Evolutionary conservation across 23 red algal species (phyloP), one percentile per base, ranked within the genome.

Genomic region (Cyanidium caldarium): DNA sequence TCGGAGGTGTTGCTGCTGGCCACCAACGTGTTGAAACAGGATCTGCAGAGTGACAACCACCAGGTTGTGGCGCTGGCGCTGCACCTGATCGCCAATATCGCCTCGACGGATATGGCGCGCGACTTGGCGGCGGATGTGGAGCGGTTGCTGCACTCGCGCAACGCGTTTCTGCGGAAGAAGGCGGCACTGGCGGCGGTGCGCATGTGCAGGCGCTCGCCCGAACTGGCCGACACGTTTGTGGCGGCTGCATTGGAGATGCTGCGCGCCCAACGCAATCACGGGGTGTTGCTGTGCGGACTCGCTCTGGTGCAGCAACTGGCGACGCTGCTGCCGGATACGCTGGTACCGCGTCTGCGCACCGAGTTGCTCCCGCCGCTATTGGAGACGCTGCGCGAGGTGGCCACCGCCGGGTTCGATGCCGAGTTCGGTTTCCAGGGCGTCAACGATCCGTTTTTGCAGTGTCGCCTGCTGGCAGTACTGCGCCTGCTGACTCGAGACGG

Each of bases 61-160:
- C 44, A 81, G 45, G 72, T 98, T 19, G 75, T 83, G 2, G 82
- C 70, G 42, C 73, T 98, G 20, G 92, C 92, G 7, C 79, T 98
- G 30, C 82, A 81, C 65, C 67, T 83, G 15, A 34, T 98, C 2
- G 84, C 67, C 46, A 83, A 98, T 69, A 73, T 98, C 42, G 81
- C 92, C 0, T 84, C 84, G 19, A 45, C 79, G 3, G 92, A 98
- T 28, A 84, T 98, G 76, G 69, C 79, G 37, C 85, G 82, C 35
- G 92, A 98, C 67, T 67, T 98, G 37, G 44, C 75, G n/a, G 84
- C 84, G n/a, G 80, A 89, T 33, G 76, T 98, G 36, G 88, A 86
- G 17, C 84, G 80, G 58, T 44, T 94, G 23, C 57, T 73, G 40
- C 70, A 85, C 35, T 39, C 46, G 35, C 28, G 41, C 2, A 76